These are phyloP conservation scores for Hanseniaspora sp. DNA, from an alignment of 1,139 yeast species.

Conservation along the genomic window DNA sequence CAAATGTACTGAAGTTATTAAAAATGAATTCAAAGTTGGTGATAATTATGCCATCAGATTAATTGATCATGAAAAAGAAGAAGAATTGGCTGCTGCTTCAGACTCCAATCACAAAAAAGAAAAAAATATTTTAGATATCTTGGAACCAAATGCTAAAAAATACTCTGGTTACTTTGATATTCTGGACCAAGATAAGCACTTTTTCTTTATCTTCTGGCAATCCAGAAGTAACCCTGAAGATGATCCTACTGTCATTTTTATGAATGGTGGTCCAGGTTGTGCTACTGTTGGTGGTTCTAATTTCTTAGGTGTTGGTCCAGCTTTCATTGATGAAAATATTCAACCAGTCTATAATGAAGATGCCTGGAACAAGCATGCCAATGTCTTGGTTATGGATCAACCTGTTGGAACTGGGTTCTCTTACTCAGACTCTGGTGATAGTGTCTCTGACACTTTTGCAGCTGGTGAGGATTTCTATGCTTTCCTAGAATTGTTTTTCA, in stretches of 20 bases:
- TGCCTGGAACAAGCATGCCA: slow-evolving; percentile 62
- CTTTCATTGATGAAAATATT: slow-evolving; percentile 40
- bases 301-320: slow-evolving; percentile 57
- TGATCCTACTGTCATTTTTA: slow-evolving; percentile 46
- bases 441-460: slow-evolving; percentile 49
- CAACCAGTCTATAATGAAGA: slow-evolving; percentile 48
- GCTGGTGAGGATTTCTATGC: slow-evolving; percentile 75
- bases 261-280: slow-evolving; percentile 71
- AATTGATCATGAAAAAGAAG: slow-evolving; percentile 32
- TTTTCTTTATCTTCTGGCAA: slow-evolving; percentile 70
- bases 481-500: slow-evolving; percentile 65
- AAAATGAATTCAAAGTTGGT: slow-evolving; percentile 11
- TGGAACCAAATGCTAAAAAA: slow-evolving; percentile 32
- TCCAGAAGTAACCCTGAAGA: slow-evolving; percentile 54
- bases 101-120: slow-evolving; percentile 49
- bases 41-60: slow-evolving; percentile 14
- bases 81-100: slow-evolving; percentile 41
- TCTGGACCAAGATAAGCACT: slow-evolving; percentile 47
- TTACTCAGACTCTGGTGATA: slow-evolving; percentile 39
- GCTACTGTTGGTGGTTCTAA: slow-evolving; percentile 34
- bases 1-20: slow-evolving; percentile 9
- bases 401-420: slow-evolving; percentile 74
- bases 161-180: slow-evolving; percentile 56
- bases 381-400: slow-evolving; percentile 60
- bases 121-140: slow-evolving; percentile 34